Evolutionary conservation across 257 asterid genomes (phyloP).

Genomic region (Solanum rostratum): DNA sequence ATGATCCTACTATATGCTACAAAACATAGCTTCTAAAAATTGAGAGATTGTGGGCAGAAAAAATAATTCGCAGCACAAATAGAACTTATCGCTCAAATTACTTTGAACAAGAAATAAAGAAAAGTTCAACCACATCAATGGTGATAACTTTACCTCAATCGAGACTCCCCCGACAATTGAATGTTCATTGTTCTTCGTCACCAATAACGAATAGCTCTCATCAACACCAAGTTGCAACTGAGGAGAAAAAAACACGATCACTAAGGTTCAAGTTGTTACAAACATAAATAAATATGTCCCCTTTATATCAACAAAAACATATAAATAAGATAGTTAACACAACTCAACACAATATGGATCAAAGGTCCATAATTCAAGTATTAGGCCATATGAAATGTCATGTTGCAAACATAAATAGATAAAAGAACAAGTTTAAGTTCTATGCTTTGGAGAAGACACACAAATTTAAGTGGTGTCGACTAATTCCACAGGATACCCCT

Average conservation of each 20-base stretch:
- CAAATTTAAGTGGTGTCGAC: no score
- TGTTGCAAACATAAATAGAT: neutral
- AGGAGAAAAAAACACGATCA: neutral
- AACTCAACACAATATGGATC: neutral
- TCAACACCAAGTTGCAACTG: conserved; percentile 86
- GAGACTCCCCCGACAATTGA: conserved; percentile 55
- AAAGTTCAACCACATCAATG: neutral
- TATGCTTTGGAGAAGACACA: no score
- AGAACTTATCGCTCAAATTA: neutral
- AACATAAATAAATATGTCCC: neutral
- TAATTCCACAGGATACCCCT: no score
- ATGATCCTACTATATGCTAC: neutral
- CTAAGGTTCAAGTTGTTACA: neutral
- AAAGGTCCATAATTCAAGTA: neutral
- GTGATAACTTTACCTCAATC: conserved; percentile 48
- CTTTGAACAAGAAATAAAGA: neutral
- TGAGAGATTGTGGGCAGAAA: neutral
- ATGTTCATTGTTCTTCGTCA: conserved; percentile 34
- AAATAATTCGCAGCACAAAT: neutral
- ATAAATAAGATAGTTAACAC: neutral
- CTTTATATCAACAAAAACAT: neutral
- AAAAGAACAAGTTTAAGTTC: neutral
- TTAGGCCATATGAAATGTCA: neutral
- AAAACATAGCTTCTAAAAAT: neutral
- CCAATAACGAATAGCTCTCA: conserved; percentile 77